These are phyloP conservation scores for Cyberlindnera americana DNA, from an alignment of 805 yeast genomes.

Conservation along the genomic window DNA sequence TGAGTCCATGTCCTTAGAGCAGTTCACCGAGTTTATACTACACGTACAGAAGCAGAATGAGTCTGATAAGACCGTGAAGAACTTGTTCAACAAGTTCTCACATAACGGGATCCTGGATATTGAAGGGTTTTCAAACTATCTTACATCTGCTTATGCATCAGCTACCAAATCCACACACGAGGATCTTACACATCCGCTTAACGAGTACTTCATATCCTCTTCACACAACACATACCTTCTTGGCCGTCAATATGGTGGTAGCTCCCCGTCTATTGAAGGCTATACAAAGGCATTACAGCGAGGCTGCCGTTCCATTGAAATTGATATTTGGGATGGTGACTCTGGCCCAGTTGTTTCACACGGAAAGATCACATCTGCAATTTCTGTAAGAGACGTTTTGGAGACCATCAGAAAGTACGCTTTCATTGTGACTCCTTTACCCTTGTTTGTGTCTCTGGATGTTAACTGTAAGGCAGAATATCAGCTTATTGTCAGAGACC, in stretches of 20 bases:
- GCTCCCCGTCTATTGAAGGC: slow-evolving; percentile 86
- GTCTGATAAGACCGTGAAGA: slow-evolving; percentile 28
- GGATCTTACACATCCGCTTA: slow-evolving; percentile 62
- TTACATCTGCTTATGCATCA: slow-evolving; percentile 28
- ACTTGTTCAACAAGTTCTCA: slow-evolving; percentile 37
- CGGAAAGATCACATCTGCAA: slow-evolving; percentile 80
- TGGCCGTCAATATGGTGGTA: slow-evolving; percentile 86
- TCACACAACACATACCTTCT: slow-evolving; percentile 91
- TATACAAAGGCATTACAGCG: slow-evolving; percentile 82
- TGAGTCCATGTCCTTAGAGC: slow-evolving; percentile 26
- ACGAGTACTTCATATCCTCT: slow-evolving; percentile 85
- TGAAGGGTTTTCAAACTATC: slow-evolving; percentile 26
- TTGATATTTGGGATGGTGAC: slow-evolving; percentile 91
- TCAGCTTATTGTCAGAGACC: slow-evolving; percentile 56
- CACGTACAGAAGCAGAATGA: slow-evolving; percentile 45
- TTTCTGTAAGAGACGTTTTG: slow-evolving; percentile 66
- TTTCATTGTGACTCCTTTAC: slow-evolving; percentile 82
- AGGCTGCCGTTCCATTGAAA: slow-evolving; percentile 93
- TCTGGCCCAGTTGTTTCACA: slow-evolving; percentile 85
- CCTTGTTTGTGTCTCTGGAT: slow-evolving; percentile 83
- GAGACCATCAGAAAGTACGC: slow-evolving; percentile 78
- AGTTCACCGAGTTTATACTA: slow-evolving; percentile 42
- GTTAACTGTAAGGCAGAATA: slow-evolving; percentile 68
- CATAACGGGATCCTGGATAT: slow-evolving; percentile 9
- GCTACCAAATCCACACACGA: slow-evolving; percentile 21